Evolutionary conservation across 1,284 basidiomycete species (phyloP).

Genomic region (Sphagnurus paluster): DNA sequence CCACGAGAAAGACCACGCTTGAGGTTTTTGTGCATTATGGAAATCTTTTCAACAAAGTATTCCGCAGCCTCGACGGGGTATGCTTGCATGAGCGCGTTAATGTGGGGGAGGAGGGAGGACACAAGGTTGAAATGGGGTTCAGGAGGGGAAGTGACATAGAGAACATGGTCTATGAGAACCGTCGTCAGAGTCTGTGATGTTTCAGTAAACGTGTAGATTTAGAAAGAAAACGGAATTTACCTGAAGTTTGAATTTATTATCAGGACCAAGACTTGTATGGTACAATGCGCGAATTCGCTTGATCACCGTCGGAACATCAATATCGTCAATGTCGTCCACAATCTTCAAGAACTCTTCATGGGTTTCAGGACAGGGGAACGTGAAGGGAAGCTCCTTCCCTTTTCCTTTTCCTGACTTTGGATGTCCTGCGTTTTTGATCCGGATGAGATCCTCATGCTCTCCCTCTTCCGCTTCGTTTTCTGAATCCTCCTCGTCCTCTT

Average conservation of each 20-base stretch:
- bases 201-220: too few species aligned
- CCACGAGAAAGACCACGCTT: constrained; percentile 82
- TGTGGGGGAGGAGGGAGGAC: constrained; percentile 77
- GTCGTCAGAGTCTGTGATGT: constrained; percentile 64
- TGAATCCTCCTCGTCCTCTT: constrained; percentile 35
- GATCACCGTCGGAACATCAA: constrained; percentile 80
- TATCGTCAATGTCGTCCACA: constrained; percentile 66
- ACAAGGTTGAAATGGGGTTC: constrained; percentile 61
- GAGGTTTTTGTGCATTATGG: constrained; percentile 94
- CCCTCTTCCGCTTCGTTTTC: constrained; percentile 27
- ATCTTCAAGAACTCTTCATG: constrained; percentile 91
- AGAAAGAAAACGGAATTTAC: constrained; percentile 39
- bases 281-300: constrained; percentile 91
- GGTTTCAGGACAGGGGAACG: constrained; percentile 84
- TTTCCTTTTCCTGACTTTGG: constrained; percentile 29
- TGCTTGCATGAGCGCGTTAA: constrained; percentile 76
- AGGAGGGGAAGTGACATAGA: constrained; percentile 73
- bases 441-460: constrained; percentile 44
- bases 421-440: constrained; percentile 27
- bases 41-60: constrained; percentile 82
- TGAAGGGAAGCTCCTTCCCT: constrained; percentile 80
- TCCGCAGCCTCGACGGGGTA: constrained; percentile 84
- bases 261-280: constrained; percentile 87
- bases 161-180: constrained; percentile 90
- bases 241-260: constrained; percentile 92